phyloP scores from a whole-genome alignment of 257 asterid species.

The Dorcoceras hygrometricum region DNA sequence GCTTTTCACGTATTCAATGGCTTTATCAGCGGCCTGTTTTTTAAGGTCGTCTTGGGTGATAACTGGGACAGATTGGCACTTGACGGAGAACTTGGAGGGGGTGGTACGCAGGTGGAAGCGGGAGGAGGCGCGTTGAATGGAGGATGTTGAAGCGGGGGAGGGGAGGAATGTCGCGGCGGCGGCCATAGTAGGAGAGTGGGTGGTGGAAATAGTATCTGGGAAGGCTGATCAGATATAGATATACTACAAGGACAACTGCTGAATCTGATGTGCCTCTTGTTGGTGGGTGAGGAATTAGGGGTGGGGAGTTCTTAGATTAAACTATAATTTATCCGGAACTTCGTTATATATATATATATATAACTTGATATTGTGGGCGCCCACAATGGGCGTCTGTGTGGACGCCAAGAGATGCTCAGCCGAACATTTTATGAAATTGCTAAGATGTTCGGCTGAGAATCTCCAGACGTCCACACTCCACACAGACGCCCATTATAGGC shows the following conservation, averaged over 20 bases:
- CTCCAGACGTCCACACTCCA: too few relatives aligned
- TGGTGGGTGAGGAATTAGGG: background rate
- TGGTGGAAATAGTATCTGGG: background rate
- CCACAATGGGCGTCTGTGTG: too few relatives aligned
- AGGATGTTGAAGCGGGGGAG: background rate
- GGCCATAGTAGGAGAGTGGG: background rate
- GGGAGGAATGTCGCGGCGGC: background rate
- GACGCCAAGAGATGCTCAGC: too few relatives aligned
- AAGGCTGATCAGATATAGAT: background rate
- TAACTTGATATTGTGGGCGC: too few relatives aligned
- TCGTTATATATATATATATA: too few relatives aligned
- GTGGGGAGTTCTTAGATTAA: background rate
- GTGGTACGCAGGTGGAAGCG: background rate
- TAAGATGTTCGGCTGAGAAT: too few relatives aligned
- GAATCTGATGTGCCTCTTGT: background rate
- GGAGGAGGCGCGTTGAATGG: background rate
- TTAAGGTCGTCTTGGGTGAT: slow-evolving; percentile 84
- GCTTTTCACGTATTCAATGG: slow-evolving; percentile 72
- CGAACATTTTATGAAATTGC: too few relatives aligned
- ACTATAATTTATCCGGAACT: background rate
- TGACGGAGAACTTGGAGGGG: slow-evolving; percentile 36
- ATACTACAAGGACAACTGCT: too few relatives aligned
- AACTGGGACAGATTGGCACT: slow-evolving; percentile 46
- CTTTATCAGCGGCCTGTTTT: slow-evolving; percentile 89
- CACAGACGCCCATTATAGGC: too few relatives aligned